Conservation (phyloP, 164 flowering plant genomes). For the Pachysandra terminalis region DNA sequence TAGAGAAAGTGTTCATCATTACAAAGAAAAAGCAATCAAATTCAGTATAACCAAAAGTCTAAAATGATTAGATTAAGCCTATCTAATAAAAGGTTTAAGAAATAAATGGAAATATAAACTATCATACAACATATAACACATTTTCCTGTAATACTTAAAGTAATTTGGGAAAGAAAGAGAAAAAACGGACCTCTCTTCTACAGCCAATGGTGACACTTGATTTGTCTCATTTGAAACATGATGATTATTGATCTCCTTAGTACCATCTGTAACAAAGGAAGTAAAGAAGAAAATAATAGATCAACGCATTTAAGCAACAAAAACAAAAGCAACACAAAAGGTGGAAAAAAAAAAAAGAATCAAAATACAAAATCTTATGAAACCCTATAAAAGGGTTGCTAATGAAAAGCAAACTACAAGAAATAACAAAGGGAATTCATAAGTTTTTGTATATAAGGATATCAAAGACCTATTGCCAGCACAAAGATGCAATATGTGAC, state of each 20-base stretch:
- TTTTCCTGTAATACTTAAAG: too few species aligned
- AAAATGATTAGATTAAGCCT: too few species aligned
- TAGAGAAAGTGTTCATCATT: background rate
- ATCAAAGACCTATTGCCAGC: too few species aligned
- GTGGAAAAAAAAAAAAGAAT: background rate
- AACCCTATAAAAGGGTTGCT: background rate
- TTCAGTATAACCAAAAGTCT: too few species aligned
- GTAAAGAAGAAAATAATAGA: background rate
- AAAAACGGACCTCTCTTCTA: conserved; percentile 39
- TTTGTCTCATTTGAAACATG: conserved; percentile 23
- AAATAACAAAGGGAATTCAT: background rate
- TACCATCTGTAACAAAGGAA: conserved; percentile 30
- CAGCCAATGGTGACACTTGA: conserved; percentile 30
- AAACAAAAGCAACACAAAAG: background rate
- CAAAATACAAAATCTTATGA: background rate
- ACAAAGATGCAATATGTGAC: too few species aligned
- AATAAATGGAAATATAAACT: background rate
- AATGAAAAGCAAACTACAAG: background rate
- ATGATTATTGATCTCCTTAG: conserved; percentile 35
- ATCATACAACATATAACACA: too few species aligned
- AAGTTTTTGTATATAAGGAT: too few species aligned
- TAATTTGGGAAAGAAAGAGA: background rate
- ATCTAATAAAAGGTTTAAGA: too few species aligned
- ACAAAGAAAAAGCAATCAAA: too few species aligned
- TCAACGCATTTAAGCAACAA: background rate